Conservation (phyloP, 176 grass and related monocot species). For the Oryza glaberrima region DNA sequence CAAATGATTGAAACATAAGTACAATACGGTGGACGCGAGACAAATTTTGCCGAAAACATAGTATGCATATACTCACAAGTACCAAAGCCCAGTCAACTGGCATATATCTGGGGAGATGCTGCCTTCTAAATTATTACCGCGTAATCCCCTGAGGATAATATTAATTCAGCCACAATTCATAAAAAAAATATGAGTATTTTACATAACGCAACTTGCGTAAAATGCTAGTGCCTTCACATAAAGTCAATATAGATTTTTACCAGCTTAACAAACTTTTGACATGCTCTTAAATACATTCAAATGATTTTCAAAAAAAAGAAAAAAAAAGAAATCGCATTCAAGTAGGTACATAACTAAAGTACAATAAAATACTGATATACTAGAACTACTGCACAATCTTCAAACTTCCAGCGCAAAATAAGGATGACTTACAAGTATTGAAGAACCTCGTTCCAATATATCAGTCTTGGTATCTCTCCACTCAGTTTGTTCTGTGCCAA, state of each 20-base stretch:
- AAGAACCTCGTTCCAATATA: constrained; percentile 99
- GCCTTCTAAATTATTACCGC: constrained; percentile 84
- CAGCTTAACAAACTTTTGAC: not conserved
- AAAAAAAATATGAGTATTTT: not conserved
- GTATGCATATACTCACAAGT: constrained; percentile 68
- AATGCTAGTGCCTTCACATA: not conserved
- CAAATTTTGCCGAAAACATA: not conserved
- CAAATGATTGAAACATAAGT: not conserved
- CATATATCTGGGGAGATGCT: constrained; percentile 87
- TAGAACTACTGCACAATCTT: not conserved
- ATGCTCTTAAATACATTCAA: not conserved
- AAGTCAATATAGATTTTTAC: not conserved
- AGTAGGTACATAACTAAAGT: not conserved
- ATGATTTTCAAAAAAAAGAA: not conserved
- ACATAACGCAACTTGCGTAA: not conserved
- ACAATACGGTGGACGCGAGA: not conserved
- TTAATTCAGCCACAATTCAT: not conserved
- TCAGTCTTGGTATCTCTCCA: constrained; percentile 93
- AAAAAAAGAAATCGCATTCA: not conserved
- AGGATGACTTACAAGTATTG: constrained; percentile 81
- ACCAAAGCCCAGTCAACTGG: constrained; percentile 97
- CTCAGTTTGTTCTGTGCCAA: constrained; percentile 90
- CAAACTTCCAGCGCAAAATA: not conserved
- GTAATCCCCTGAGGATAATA: constrained; percentile 62
- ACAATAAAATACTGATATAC: not conserved